Percentiles rank a stretch among this genome's conserved stretches.
Evolutionary conservation across 2,329 filamentous ascomycete species (phyloP).

Genomic region (Fusarium tricinctum): DNA sequence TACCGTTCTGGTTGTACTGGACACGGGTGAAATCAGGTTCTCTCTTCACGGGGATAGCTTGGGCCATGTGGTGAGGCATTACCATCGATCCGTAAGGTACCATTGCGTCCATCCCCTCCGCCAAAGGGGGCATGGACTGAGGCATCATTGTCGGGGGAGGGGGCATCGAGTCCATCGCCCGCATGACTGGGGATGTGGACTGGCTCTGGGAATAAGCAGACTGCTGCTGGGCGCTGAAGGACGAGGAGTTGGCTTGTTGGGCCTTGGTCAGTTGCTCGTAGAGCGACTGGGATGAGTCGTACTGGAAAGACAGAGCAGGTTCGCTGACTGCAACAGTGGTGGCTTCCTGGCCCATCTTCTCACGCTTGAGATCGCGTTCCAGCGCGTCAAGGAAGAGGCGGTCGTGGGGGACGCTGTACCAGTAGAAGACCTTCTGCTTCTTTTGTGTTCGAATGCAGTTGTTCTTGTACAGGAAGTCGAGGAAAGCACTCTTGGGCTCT

Average conservation of each 20-base stretch:
- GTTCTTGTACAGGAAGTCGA: slow-evolving; percentile 99
- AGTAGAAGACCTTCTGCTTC: slow-evolving; percentile 99
- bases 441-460: slow-evolving; percentile 99
- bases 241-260: slow-evolving; percentile 98
- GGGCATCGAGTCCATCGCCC: slow-evolving; percentile 93
- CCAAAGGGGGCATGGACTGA: slow-evolving; percentile 68
- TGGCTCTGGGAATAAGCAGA: slow-evolving; percentile 80
- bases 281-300: slow-evolving; percentile 98
- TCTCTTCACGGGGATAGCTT: slow-evolving; percentile 81
- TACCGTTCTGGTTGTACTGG: slow-evolving; percentile 93
- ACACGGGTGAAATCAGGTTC: slow-evolving; percentile 86
- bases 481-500: slow-evolving; percentile 97
- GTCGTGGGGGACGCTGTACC: slow-evolving; percentile 99
- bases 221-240: slow-evolving; percentile 87
- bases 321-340: slow-evolving; percentile 97
- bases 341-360: slow-evolving; percentile 99
- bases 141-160: slow-evolving; percentile 87
- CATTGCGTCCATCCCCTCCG: slow-evolving; percentile 79
- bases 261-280: slow-evolving; percentile 99
- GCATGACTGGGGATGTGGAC: slow-evolving; percentile 88
- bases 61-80: slow-evolving; percentile 77
- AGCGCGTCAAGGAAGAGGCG: slow-evolving; percentile 96
- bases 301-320: slow-evolving; percentile 97
- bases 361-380: slow-evolving; percentile 96
- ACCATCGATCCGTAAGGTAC: slow-evolving; percentile 76